Evolutionary conservation across 2,329 filamentous ascomycete species (phyloP).

Genomic region (Aspergillus pseudoglaucus): DNA sequence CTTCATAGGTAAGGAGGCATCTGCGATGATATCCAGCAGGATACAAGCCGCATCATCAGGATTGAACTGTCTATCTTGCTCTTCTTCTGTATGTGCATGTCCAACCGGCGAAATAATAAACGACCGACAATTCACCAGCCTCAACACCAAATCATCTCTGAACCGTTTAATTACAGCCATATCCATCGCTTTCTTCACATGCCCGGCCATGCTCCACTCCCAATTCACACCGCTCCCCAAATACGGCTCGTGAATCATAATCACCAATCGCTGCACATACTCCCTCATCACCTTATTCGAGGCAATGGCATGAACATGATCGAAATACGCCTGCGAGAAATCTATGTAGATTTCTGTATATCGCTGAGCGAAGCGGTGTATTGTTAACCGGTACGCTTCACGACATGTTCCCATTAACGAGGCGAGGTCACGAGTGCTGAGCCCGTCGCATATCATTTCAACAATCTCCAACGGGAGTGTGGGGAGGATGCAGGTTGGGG

Average conservation of each 20-base stretch:
- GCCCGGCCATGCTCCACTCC: conserved; percentile 6
- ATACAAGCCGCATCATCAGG: conserved; percentile 7
- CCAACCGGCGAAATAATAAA: conserved; percentile 7
- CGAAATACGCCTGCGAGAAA: conserved; percentile 6
- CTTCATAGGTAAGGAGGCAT: conserved; percentile 5
- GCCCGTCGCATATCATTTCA: conserved; percentile 6
- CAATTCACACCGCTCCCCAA: conserved; percentile 5
- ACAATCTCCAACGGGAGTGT: conserved; percentile 6
- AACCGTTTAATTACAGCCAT: conserved; percentile 5
- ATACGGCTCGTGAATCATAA: conserved; percentile 7
- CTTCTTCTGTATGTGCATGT: not conserved
- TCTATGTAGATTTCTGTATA: conserved; percentile 7
- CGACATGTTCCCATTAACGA: conserved; percentile 7
- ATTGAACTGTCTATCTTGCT: conserved; percentile 1
- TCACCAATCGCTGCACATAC: conserved; percentile 7
- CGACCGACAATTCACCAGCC: conserved; percentile 5
- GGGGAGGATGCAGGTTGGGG: not conserved
- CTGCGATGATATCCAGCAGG: conserved; percentile 5
- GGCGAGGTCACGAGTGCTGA: conserved; percentile 7
- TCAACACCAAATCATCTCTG: conserved; percentile 2
- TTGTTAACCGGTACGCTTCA: conserved; percentile 3
- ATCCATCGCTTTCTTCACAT: conserved; percentile 2
- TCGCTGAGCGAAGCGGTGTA: conserved; percentile 6
- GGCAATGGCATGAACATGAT: conserved; percentile 8
- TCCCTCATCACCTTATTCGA: conserved; percentile 4